A percentile compares a stretch with the other conserved stretches of the same genome.
Conservation (phyloP, 1,284 basidiomycete species). For the Fomitopsis schrenkii region DNA sequence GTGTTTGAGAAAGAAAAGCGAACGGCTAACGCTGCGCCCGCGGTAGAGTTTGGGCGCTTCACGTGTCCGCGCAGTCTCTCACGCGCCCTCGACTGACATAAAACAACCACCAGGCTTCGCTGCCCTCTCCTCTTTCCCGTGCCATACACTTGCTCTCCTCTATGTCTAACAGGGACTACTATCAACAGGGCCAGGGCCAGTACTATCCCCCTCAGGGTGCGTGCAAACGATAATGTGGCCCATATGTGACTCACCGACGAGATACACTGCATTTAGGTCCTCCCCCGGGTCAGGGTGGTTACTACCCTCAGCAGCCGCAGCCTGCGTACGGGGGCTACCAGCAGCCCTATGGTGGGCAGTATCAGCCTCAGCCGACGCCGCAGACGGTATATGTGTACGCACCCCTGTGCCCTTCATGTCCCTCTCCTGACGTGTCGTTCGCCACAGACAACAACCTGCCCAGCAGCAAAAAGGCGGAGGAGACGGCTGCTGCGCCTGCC, state of each 20-base stretch:
- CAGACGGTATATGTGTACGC: conserved; percentile 75
- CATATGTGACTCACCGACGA: background rate
- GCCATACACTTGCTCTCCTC: conserved; percentile 14
- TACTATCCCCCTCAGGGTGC: conserved; percentile 70
- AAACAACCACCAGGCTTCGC: conserved; percentile 1
- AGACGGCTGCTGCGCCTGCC: conserved; percentile 63
- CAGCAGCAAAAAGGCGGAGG: conserved; percentile 35
- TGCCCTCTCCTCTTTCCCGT: conserved; percentile 1
- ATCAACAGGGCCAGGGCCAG: conserved; percentile 45
- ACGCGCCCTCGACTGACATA: conserved; percentile 1
- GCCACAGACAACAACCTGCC: conserved; percentile 27
- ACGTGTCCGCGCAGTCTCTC: conserved; percentile 5
- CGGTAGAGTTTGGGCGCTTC: conserved; percentile 1
- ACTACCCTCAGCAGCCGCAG: conserved; percentile 75
- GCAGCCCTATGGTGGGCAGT: conserved; percentile 34
- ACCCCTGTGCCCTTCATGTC: background rate
- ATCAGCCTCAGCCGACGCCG: conserved; percentile 65
- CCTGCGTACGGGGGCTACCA: conserved; percentile 54
- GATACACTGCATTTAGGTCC: conserved; percentile 36
- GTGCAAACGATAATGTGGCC: conserved; percentile 12
- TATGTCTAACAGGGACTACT: conserved; percentile 79
- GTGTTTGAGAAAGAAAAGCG: background rate
- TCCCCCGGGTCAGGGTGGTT: conserved; percentile 60
- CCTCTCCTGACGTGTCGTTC: background rate
- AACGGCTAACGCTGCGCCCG: background rate